Conservation (phyloP, 495 filamentous ascomycete species). For the Pseudomonodictys pantanalensis region DNA sequence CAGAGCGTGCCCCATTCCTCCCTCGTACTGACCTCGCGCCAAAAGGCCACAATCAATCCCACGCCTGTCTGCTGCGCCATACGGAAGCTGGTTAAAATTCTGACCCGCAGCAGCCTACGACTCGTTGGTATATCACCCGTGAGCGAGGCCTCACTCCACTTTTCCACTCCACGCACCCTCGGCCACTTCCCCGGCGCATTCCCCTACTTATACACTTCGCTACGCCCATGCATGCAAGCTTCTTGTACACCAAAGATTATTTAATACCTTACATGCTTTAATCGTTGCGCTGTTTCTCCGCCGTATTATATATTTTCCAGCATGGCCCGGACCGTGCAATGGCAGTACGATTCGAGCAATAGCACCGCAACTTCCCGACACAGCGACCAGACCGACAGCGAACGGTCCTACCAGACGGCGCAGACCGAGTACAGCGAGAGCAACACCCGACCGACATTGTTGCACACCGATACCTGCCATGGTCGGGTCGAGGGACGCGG, state of each 20-base stretch:
- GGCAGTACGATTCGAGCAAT: constrained; percentile 26
- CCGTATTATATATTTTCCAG: background rate
- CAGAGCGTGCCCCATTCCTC: background rate
- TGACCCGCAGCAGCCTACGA: too few species aligned
- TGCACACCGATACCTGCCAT: constrained; percentile 25
- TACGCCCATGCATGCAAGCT: background rate
- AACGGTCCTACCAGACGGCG: constrained; percentile 65
- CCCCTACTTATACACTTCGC: background rate
- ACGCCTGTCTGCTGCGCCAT: constrained; percentile 1
- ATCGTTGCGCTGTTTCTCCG: background rate
- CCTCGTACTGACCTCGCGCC: background rate
- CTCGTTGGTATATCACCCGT: too few species aligned
- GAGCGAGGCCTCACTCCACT: background rate
- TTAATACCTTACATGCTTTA: background rate
- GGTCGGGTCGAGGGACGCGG: constrained; percentile 41
- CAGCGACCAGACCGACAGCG: constrained; percentile 48
- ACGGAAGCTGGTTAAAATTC: background rate
- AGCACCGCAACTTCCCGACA: constrained; percentile 37
- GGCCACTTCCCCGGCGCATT: background rate
- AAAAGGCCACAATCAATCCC: background rate
- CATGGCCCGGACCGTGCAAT: constrained; percentile 30
- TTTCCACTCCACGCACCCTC: background rate
- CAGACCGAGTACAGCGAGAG: constrained; percentile 64
- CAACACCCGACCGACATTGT: constrained; percentile 41
- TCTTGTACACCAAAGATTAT: background rate